A percentile compares a stretch with the other conserved stretches of the same genome.
These are phyloP conservation scores for Aspergillus ostianus DNA, from an alignment of 495 filamentous ascomycete genomes.

Conservation along the genomic window DNA sequence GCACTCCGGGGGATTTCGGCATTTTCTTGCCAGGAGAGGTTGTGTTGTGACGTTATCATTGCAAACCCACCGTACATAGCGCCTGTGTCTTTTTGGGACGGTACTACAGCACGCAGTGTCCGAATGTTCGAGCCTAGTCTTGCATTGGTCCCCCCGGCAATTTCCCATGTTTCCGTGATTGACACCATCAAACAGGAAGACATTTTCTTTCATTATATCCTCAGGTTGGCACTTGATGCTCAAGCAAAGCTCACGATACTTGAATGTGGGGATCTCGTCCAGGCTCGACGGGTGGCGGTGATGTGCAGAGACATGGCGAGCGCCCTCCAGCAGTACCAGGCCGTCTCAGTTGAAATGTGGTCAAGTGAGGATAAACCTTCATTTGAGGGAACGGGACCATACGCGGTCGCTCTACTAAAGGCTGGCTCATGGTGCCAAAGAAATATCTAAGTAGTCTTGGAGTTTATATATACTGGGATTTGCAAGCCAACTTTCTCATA, in stretches of 20 bases:
- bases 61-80: conserved; percentile 95
- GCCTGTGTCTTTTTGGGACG: conserved; percentile 46
- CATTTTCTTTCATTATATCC: conserved; percentile 39
- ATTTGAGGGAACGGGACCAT: background rate
- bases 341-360: background rate
- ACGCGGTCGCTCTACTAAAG: background rate
- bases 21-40: conserved; percentile 3
- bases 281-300: conserved; percentile 32
- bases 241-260: conserved; percentile 31
- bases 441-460: background rate
- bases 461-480: background rate
- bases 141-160: conserved; percentile 66
- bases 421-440: background rate
- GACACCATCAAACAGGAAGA: conserved; percentile 27
- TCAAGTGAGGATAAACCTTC: background rate
- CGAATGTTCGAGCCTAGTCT: conserved; percentile 73
- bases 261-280: conserved; percentile 37
- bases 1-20: conserved; percentile 6
- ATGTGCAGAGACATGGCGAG: conserved; percentile 17
- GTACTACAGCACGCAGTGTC: conserved; percentile 67
- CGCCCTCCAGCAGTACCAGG: background rate
- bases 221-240: conserved; percentile 21
- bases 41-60: conserved; percentile 66
- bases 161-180: background rate
- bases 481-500: background rate